phyloP scores from a whole-genome alignment of 179 eudicot species.

The Beta corolliflora region DNA sequence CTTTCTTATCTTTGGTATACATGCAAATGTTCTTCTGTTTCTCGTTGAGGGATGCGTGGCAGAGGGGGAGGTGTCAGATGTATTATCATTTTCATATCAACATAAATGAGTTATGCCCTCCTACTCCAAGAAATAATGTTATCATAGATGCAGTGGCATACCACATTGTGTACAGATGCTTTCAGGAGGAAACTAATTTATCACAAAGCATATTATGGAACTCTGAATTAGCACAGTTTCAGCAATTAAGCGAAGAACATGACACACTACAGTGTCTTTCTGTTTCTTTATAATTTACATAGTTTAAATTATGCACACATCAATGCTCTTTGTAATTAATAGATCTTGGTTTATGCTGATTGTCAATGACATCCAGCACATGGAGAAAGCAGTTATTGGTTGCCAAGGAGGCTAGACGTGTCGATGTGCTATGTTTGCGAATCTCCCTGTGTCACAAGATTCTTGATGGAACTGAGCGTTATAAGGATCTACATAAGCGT shows the following conservation, averaged over 20 bases:
- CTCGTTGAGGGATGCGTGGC: background rate
- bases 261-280: background rate
- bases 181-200: background rate
- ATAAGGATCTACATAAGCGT: constrained; percentile 45
- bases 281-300: background rate
- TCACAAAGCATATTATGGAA: background rate
- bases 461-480: constrained; percentile 54
- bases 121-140: too few species aligned
- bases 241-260: too few species aligned
- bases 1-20: background rate
- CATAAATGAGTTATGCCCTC: background rate
- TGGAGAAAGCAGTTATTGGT: constrained; percentile 63
- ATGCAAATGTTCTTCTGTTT: background rate
- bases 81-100: background rate
- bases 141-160: constrained; percentile 8
- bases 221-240: background rate
- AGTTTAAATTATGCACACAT: background rate
- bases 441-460: constrained; percentile 56
- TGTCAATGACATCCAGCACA: constrained; percentile 35
- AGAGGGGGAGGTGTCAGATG: background rate
- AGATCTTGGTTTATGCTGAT: constrained; percentile 4
- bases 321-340: background rate
- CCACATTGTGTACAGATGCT: background rate
- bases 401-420: constrained; percentile 67
- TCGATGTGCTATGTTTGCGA: constrained; percentile 59